Base-by-base conservation (phyloP, 768 basidiomycete species). In the Clitopilus hobsonii region DNA sequence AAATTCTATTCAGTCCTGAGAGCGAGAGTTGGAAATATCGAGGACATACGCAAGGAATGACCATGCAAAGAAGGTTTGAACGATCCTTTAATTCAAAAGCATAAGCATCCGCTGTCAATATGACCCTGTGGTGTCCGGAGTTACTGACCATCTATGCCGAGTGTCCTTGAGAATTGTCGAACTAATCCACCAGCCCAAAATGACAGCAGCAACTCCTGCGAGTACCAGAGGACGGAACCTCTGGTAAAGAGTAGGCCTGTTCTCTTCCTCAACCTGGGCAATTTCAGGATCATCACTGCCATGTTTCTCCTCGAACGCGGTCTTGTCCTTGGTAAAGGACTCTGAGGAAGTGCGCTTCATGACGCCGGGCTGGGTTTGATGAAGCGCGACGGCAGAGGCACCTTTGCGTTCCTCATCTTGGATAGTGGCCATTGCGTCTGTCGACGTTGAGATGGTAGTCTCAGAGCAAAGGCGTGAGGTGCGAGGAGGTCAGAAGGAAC, bases 111-210 rank as follows among this genome's bases (percentile, higher is more conserved):
- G 41, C 59, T 41, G 38, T 50, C 25, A 56, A 51, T 25, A 51
- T 45, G 22, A 50, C 48, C 25, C 16, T 23, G 25, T 22, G 57
- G 55, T 58, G 52, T n/a, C 26, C 8, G 23, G 56, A 49, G 38
- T 56, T 41, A 65, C 74, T 57, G 70, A 82, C 89, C 91, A 94
- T 73, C 89, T 77, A 68, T 82, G 85, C 51, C 91, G 82, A 2
- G 91, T 92, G 5, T 77, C 83, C 53, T 73, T 61, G 49, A 93
- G 69, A 11, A 91, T 66, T 0, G 82, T 91, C 7, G 91, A 71
- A 56, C 85, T 86, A 29, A 94, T 84, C 91, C 91, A 94, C 91
- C 91, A 94, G 38, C 81, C 91, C 38, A 92, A 72, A 59, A 94
- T 89, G 50, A 85, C 65, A 11, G 75, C 62, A 8, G 85, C 86